Evolutionary conservation across 2,329 filamentous ascomycete genomes (phyloP).

Genomic region (Septoria petroselini): DNA sequence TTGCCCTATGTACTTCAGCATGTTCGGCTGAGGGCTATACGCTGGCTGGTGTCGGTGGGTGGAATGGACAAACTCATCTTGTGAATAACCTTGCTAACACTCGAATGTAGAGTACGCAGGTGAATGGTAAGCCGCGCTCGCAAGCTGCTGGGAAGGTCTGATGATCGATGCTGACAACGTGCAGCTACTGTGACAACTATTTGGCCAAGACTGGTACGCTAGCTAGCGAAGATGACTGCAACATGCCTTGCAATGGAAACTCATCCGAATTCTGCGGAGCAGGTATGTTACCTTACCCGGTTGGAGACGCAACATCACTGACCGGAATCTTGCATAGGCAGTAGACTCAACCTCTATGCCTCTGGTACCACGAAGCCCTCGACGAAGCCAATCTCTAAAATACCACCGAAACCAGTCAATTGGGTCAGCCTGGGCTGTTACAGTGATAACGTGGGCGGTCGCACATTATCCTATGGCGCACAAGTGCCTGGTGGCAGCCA

Average conservation of each 20-base stretch:
- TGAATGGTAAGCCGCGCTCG: slow-evolving; percentile 39
- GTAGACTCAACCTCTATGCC: slow-evolving; percentile 30
- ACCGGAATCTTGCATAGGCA: slow-evolving; percentile 13
- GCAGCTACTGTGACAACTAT: slow-evolving; percentile 34
- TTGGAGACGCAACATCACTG: background rate
- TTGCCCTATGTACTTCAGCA: slow-evolving; percentile 31
- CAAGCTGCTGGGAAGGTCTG: too few species aligned
- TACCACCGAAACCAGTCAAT: slow-evolving; percentile 23
- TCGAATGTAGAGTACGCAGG: slow-evolving; percentile 31
- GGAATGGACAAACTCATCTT: background rate
- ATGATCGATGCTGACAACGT: too few species aligned
- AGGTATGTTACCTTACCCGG: slow-evolving; percentile 4
- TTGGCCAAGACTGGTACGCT: slow-evolving; percentile 23
- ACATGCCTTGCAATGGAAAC: slow-evolving; percentile 34
- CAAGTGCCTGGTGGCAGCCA: slow-evolving; percentile 17
- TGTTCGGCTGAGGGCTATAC: slow-evolving; percentile 33
- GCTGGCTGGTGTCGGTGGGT: slow-evolving; percentile 31
- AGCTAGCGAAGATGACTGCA: slow-evolving; percentile 27
- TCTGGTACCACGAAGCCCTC: slow-evolving; percentile 24
- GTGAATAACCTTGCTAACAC: slow-evolving; percentile 1
- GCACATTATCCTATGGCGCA: slow-evolving; percentile 23
- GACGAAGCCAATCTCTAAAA: slow-evolving; percentile 23
- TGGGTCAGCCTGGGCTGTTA: slow-evolving; percentile 32
- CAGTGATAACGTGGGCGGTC: slow-evolving; percentile 23
- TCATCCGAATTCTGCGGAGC: slow-evolving; percentile 33